These are phyloP conservation scores for Zopfia rhizophila DNA, from an alignment of 2,329 filamentous ascomycete species.

Conservation along the genomic window DNA sequence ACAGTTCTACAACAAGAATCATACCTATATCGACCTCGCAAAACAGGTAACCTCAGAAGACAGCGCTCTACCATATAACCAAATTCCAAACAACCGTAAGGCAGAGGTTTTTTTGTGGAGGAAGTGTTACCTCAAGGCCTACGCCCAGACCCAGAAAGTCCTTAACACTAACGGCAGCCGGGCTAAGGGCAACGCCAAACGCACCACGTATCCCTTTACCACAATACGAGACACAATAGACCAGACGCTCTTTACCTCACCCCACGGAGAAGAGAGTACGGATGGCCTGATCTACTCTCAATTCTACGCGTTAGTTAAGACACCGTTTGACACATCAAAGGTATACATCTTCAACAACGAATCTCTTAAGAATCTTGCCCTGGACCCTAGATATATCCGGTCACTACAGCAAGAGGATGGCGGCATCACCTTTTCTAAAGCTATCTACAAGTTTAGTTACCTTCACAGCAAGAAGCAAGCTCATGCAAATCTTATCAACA, in stretches of 20 bases:
- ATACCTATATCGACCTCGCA: background rate
- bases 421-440: background rate
- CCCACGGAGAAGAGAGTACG: background rate
- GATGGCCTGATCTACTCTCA: background rate
- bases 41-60: background rate
- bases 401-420: conserved; percentile 1
- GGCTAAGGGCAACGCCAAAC: background rate
- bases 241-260: background rate
- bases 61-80: background rate
- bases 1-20: conserved; percentile 1
- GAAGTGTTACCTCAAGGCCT: background rate
- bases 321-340: background rate
- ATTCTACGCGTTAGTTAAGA: background rate
- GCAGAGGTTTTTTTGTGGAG: background rate
- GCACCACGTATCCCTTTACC: background rate
- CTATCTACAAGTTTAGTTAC: background rate
- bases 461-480: no score
- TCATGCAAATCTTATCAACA: no score
- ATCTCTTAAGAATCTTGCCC: background rate
- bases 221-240: background rate
- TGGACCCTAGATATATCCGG: background rate
- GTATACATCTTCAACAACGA: conserved; percentile 1
- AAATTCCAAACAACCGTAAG: background rate
- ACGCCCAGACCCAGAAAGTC: background rate
- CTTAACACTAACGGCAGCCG: background rate